Conservation (phyloP, 169 alveolate species). For the Babesia gibsoni region DNA sequence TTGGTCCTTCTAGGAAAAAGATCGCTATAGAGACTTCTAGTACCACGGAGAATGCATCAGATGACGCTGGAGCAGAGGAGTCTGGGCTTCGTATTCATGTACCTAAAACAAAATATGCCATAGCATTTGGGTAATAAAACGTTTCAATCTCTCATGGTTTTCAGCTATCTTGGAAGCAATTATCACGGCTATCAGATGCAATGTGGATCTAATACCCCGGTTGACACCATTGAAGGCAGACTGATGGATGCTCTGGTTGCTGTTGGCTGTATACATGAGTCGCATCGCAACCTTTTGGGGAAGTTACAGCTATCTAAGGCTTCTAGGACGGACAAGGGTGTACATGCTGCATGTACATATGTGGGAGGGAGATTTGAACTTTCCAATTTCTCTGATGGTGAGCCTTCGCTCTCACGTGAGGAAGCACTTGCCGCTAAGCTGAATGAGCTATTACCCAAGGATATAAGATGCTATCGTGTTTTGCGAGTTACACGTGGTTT, state of each 20-base stretch:
- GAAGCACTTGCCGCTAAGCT: slow-evolving; percentile 44
- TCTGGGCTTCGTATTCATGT: slow-evolving; percentile 35
- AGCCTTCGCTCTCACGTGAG: slow-evolving; percentile 42
- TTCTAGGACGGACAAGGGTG: slow-evolving; percentile 88
- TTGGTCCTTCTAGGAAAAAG: too few relatives aligned
- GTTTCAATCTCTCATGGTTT: neutral
- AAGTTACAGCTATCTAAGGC: slow-evolving; percentile 77
- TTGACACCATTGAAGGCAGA: slow-evolving; percentile 73
- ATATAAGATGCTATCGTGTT: slow-evolving; percentile 69
- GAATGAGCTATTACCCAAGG: slow-evolving; percentile 64
- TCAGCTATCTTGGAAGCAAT: slow-evolving; percentile 75
- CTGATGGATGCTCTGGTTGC: slow-evolving; percentile 66
- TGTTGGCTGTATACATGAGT: slow-evolving; percentile 66
- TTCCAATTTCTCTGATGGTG: slow-evolving; percentile 2
- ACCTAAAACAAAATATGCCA: slow-evolving; percentile 63
- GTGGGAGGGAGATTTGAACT: slow-evolving; percentile 69
- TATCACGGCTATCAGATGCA: slow-evolving; percentile 84
- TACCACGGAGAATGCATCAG: neutral
- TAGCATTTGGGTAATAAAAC: slow-evolving; percentile 52
- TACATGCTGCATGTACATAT: slow-evolving; percentile 77
- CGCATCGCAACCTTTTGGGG: slow-evolving; percentile 25
- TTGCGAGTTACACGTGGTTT: slow-evolving; percentile 80
- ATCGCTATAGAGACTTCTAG: too few relatives aligned
- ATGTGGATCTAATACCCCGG: slow-evolving; percentile 35
- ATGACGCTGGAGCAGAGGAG: neutral